phyloP scores from a whole-genome alignment of 2,329 filamentous ascomycete genomes.

The Talaromyces verruculosus region DNA sequence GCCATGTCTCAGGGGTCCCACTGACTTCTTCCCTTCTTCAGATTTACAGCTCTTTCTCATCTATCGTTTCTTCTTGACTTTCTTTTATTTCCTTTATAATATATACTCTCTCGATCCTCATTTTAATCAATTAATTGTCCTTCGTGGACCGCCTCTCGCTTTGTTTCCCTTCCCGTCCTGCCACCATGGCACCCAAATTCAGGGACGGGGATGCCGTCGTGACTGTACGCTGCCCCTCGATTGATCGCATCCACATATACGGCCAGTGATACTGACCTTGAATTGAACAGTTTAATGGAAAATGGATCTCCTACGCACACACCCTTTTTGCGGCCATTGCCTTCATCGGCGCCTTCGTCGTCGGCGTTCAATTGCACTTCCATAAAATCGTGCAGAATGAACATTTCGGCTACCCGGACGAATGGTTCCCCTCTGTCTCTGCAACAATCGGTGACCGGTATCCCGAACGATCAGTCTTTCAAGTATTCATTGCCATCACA shows the following conservation, averaged over 20 bases:
- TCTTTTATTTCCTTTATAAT: constrained; percentile 13
- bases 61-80: constrained; percentile 22
- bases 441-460: constrained; percentile 97
- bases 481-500: constrained; percentile 94
- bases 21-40: constrained; percentile 2
- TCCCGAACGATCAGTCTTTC: constrained; percentile 93
- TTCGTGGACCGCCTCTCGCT: constrained; percentile 21
- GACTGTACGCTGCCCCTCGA: constrained; percentile 49
- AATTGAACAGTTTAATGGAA: constrained; percentile 67
- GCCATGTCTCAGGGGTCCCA: constrained; percentile 11
- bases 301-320: constrained; percentile 88
- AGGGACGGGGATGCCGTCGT: constrained; percentile 64
- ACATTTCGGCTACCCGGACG: constrained; percentile 87
- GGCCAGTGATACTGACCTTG: not conserved
- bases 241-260: constrained; percentile 13
- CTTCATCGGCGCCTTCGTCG: constrained; percentile 80
- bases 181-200: constrained; percentile 59
- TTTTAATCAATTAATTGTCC: constrained; percentile 15
- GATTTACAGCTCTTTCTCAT: constrained; percentile 2
- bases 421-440: constrained; percentile 96
- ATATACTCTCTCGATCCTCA: constrained; percentile 10
- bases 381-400: constrained; percentile 98
- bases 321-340: constrained; percentile 78
- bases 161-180: constrained; percentile 24
- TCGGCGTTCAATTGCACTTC: constrained; percentile 82